These are phyloP conservation scores for Yamadazyma jaroonii DNA, from an alignment of 1,139 yeast species.

Conservation along the genomic window DNA sequence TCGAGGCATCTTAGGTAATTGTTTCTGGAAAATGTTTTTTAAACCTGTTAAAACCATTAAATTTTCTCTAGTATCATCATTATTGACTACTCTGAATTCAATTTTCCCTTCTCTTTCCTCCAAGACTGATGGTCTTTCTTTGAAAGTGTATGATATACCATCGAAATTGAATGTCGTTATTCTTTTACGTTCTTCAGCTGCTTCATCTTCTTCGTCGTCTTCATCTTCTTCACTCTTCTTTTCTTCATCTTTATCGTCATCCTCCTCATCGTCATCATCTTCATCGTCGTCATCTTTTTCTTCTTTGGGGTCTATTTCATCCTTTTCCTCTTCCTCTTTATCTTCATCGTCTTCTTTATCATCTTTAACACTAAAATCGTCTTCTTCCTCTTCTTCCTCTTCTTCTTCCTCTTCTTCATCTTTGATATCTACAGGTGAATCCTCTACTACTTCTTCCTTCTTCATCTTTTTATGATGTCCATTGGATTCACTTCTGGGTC, in stretches of 20 bases:
- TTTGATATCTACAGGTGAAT: conserved; percentile 8
- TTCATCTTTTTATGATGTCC: conserved; percentile 22
- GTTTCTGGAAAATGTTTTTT: conserved; percentile 94
- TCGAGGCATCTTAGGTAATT: conserved; percentile 96
- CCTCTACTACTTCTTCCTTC: conserved; percentile 5
- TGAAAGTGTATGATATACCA: conserved; percentile 80
- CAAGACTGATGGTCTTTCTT: conserved; percentile 89
- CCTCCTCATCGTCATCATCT: conserved; percentile 15
- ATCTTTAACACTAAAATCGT: conserved; percentile 20
- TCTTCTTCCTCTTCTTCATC: conserved; percentile 11
- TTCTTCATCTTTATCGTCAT: conserved; percentile 19
- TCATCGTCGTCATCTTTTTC: conserved; percentile 10
- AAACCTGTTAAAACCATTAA: conserved; percentile 91
- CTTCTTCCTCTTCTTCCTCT: conserved; percentile 14
- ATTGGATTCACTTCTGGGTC: conserved; percentile 23
- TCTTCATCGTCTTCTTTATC: conserved; percentile 25
- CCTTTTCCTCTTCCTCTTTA: conserved; percentile 6
- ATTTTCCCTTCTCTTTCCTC: conserved; percentile 91
- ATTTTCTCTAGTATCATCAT: conserved; percentile 84
- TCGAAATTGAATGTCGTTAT: conserved; percentile 53
- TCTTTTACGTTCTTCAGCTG: conserved; percentile 53
- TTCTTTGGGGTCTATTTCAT: conserved; percentile 9
- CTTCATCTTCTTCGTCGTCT: conserved; percentile 44
- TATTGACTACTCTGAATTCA: conserved; percentile 93
- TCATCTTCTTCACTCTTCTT: conserved; percentile 31